Evolutionary conservation across 2,329 filamentous ascomycete species (phyloP).

Genomic region (Talaromyces sp.): DNA sequence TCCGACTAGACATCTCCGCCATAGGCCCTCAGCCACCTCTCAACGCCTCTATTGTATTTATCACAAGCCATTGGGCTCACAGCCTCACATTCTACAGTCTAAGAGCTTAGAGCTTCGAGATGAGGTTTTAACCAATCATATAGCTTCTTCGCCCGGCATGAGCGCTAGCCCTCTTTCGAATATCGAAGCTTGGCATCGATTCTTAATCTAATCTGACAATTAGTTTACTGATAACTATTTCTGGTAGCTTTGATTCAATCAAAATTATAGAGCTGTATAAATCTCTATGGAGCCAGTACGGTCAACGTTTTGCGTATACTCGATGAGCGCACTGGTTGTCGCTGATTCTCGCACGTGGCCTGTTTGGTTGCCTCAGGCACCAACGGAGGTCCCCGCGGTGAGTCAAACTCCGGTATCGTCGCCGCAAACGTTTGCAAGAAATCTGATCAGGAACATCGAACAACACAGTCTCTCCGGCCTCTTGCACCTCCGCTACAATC

Average conservation of each 20-base stretch:
- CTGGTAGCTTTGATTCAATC: no score
- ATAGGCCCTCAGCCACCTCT: not conserved
- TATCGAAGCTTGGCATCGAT: not conserved
- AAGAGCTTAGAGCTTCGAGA: no score
- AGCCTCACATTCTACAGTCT: no score
- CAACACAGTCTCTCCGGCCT: not conserved
- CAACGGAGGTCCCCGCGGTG: constrained; percentile 5
- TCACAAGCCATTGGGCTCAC: no score
- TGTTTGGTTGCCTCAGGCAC: not conserved
- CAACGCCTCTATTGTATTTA: no score
- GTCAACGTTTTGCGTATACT: constrained; percentile 35
- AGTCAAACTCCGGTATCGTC: constrained; percentile 11
- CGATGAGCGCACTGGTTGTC: constrained; percentile 28
- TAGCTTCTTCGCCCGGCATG: not conserved
- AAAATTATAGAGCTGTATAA: no score
- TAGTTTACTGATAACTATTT: no score
- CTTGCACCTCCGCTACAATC: no score
- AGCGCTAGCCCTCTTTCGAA: not conserved
- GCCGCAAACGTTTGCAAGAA: constrained; percentile 8
- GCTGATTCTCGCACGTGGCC: constrained; percentile 1
- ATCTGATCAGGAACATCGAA: not conserved
- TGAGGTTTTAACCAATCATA: not conserved
- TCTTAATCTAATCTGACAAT: not conserved
- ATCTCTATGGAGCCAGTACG: no score
- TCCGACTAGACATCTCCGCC: not conserved